Evolutionary conservation across 2,329 filamentous ascomycete genomes (phyloP).

Genomic region (Trichoderma sp.): DNA sequence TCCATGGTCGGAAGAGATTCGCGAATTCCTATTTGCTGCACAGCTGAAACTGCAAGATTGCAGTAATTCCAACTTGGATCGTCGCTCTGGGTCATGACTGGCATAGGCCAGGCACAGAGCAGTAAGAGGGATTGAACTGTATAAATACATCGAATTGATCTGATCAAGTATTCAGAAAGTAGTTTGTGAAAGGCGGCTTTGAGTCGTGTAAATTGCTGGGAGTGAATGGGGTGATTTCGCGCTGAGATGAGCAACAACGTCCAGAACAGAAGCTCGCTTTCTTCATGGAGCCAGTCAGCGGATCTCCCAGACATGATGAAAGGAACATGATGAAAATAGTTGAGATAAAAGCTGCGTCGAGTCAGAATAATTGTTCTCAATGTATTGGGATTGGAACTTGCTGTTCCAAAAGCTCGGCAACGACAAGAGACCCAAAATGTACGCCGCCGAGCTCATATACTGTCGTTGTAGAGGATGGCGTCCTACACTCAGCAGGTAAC

Average conservation of each 20-base stretch:
- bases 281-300: not conserved
- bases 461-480: not conserved
- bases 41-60: not conserved
- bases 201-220: not conserved
- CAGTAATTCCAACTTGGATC: not conserved
- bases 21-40: not conserved
- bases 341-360: not conserved
- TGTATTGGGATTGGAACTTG: not conserved
- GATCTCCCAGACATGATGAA: not conserved
- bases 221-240: not conserved
- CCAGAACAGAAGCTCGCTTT: not conserved
- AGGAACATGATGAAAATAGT: not conserved
- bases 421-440: not conserved
- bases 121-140: not conserved
- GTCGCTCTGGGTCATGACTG: not conserved
- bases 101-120: not conserved
- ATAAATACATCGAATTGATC: not conserved
- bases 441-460: not conserved
- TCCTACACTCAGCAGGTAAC: not conserved
- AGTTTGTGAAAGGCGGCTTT: not conserved
- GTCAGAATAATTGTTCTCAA: not conserved
- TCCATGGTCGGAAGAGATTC: not conserved
- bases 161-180: not conserved
- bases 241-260: not conserved
- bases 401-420: not conserved